phyloP scores from a whole-genome alignment of 1,284 basidiomycete genomes.

The Coniferiporia weirii region DNA sequence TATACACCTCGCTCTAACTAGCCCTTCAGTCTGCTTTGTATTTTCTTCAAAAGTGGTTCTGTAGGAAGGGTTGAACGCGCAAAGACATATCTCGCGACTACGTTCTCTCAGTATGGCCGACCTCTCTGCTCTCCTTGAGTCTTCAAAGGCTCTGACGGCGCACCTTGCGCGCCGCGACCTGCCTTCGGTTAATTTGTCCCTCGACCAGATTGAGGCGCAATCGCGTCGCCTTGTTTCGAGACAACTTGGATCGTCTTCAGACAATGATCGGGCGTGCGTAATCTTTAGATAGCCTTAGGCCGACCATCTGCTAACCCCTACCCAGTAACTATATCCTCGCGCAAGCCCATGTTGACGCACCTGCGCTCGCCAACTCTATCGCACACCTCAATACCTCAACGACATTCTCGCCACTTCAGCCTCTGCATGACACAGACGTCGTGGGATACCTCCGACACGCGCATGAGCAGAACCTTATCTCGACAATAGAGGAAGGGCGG shows the following conservation, averaged over 20 bases:
- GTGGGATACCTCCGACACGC: conserved; percentile 85
- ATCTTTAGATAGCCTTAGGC: neutral
- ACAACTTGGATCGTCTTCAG: conserved; percentile 55
- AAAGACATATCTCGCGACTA: neutral
- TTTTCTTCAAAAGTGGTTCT: too few relatives aligned
- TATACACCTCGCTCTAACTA: too few relatives aligned
- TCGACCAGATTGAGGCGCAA: conserved; percentile 91
- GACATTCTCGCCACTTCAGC: conserved; percentile 87
- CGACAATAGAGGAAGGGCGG: conserved; percentile 87
- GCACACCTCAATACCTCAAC: conserved; percentile 76
- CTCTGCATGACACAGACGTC: conserved; percentile 87
- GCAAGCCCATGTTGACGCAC: conserved; percentile 85
- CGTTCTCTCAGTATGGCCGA: conserved; percentile 33
- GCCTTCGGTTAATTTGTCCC: conserved; percentile 79
- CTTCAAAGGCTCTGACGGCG: conserved; percentile 68
- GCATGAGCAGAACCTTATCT: conserved; percentile 91
- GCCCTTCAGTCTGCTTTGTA: too few relatives aligned
- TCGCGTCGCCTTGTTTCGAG: conserved; percentile 73
- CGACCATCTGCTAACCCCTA: conserved; percentile 11
- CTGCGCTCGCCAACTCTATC: conserved; percentile 73
- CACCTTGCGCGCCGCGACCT: conserved; percentile 74
- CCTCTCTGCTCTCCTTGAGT: conserved; percentile 64
- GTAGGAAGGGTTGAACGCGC: neutral
- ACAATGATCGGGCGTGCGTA: conserved; percentile 71
- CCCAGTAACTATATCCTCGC: conserved; percentile 81